Conservation (phyloP, 345 rosid species). For the Populus davidiana region DNA sequence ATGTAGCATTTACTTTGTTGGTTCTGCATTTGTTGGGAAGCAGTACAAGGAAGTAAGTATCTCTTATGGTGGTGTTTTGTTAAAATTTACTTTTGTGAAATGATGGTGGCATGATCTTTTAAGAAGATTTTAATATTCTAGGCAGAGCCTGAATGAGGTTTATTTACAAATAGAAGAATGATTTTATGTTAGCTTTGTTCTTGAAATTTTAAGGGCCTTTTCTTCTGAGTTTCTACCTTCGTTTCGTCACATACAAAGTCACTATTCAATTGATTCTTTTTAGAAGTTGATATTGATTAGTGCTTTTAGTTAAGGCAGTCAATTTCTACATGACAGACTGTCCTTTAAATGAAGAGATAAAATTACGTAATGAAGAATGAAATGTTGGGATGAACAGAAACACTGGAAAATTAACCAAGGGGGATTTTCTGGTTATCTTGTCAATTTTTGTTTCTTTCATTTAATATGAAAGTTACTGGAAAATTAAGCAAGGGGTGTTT, state of each 20-base stretch:
- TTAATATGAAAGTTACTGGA: background rate
- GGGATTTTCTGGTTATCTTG: background rate
- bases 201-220: background rate
- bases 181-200: background rate
- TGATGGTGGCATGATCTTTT: background rate
- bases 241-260: background rate
- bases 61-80: slow-evolving; percentile 8
- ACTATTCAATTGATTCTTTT: background rate
- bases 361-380: background rate
- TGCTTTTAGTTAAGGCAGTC: background rate
- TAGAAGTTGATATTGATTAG: background rate
- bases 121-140: background rate
- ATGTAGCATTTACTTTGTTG: slow-evolving; percentile 57
- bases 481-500: background rate
- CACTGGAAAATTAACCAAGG: background rate
- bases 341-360: background rate
- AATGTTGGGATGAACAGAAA: background rate
- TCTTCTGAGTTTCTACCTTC: background rate
- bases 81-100: background rate
- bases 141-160: background rate
- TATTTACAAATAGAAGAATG: background rate
- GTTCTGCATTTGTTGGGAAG: slow-evolving; percentile 40
- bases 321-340: background rate
- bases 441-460: background rate
- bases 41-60: slow-evolving; percentile 57